Base-by-base conservation (phyloP, 192 early-diverging fungal species). In the Mortierella hygrophila region DNA sequence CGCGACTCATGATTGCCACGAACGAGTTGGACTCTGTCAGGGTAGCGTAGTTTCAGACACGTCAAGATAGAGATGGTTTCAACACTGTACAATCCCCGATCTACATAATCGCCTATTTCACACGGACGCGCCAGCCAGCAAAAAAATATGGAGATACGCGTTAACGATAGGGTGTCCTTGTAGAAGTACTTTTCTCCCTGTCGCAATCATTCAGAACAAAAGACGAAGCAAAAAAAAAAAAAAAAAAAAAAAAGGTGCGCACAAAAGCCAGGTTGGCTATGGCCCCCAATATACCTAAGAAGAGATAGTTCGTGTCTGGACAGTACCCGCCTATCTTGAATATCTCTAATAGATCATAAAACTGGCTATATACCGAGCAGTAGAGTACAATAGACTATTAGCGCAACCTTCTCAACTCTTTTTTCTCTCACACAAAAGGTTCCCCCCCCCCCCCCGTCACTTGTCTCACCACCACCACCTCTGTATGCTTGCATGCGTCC, bases 1-100 rank as follows among this genome's bases (percentile, higher is more conserved):
- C 98, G 89, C 26, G 95, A 95, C 88, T 99, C 98, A 76, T 99
- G 98, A 88, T 99, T 99, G 20, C 98, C 98, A 21, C 98, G 90
- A 42, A 99, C 91, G 37, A 99, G 89, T 57, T 95, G 95, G 21
- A 99, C 93, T 72, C 98, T 88, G n/a, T 93, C 89, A 3, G 98
- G 98, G 86, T 96, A 97, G 49, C 97, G 88, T 55, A 99, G 86
- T 78, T 99, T 99, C 3, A 98, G 85, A 79, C 96, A 96, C 1
- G 93, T 93, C 76, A 99, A 90, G 9, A 99, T 89, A 13, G 95
- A 93, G 47, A 99, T 98, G 26, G 97, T 98, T 82, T 99, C 97
- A 16, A 99, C 94, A 68, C 94, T 95, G 80, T 95, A 95, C 72
- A 95, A 88, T 74, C 96, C 96, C 70, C 96, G 89, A 88, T 97